phyloP scores from a whole-genome alignment of 2,329 filamentous ascomycete genomes.

The Venturia asperata region DNA sequence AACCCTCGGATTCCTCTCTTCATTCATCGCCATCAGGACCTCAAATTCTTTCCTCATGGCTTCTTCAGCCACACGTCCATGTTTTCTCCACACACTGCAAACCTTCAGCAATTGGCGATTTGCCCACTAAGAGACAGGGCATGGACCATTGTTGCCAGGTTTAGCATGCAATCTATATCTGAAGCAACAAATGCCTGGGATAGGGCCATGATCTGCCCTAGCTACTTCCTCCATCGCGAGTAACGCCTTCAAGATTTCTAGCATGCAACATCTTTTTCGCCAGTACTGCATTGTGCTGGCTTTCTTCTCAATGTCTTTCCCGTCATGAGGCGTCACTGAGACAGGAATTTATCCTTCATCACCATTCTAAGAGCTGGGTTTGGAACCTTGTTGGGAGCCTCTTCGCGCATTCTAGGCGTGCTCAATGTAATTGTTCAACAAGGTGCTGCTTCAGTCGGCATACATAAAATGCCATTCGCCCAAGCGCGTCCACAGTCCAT shows the following conservation, averaged over 20 bases:
- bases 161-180: slow-evolving; percentile 7
- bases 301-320: not conserved
- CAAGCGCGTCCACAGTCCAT: slow-evolving; percentile 9
- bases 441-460: not conserved
- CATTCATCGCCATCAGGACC: not conserved
- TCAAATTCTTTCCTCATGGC: not conserved
- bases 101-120: not conserved
- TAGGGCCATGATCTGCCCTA: not conserved
- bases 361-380: not conserved
- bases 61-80: not conserved
- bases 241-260: not conserved
- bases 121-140: not conserved
- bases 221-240: not conserved
- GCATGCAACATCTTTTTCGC: not conserved
- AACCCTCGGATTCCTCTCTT: not conserved
- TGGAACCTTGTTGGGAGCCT: not conserved
- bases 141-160: not conserved
- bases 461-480: not conserved
- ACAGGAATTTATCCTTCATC: not conserved
- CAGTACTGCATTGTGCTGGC: not conserved
- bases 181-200: slow-evolving; percentile 11
- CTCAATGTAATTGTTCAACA: not conserved
- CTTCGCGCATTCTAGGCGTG: not conserved
- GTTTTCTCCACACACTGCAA: not conserved
- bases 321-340: not conserved